Evolutionary conservation across 805 yeast genomes (phyloP).

Genomic region (Dipodascus geniculatus): DNA sequence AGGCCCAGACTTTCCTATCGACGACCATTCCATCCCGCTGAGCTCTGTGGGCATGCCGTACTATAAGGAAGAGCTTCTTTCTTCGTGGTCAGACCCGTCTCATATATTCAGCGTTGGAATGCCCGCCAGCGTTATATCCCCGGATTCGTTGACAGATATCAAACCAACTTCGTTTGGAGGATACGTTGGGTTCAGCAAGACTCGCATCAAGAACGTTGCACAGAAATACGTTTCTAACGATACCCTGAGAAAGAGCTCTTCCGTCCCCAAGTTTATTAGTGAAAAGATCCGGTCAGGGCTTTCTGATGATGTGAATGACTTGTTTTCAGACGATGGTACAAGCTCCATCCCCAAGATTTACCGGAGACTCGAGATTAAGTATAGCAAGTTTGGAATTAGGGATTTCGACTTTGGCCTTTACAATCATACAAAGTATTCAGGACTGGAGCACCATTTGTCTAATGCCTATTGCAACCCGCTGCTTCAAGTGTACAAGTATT

Average conservation of each 20-base stretch:
- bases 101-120: slow-evolving; percentile 52
- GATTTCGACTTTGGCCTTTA: slow-evolving; percentile 86
- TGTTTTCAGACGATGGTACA: slow-evolving; percentile 8
- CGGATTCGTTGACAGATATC: slow-evolving; percentile 31
- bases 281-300: slow-evolving; percentile 32
- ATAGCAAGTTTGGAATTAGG: slow-evolving; percentile 83
- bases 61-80: slow-evolving; percentile 61
- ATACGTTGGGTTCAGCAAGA: slow-evolving; percentile 41
- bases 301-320: slow-evolving; percentile 20
- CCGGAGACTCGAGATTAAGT: slow-evolving; percentile 60
- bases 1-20: slow-evolving; percentile 28
- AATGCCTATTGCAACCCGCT: slow-evolving; percentile 70
- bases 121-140: slow-evolving; percentile 43
- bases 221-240: slow-evolving; percentile 16
- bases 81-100: slow-evolving; percentile 62
- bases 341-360: slow-evolving; percentile 59
- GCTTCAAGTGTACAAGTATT: slow-evolving; percentile 68
- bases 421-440: slow-evolving; percentile 63
- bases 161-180: slow-evolving; percentile 28
- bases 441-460: slow-evolving; percentile 79
- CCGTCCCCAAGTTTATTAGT: slow-evolving; percentile 44
- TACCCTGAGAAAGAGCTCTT: slow-evolving; percentile 21
- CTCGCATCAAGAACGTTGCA: slow-evolving; percentile 44
- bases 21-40: slow-evolving; percentile 41
- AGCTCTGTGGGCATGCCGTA: slow-evolving; percentile 77